A percentile compares a stretch with the other conserved stretches of the same genome.
Evolutionary conservation across 768 basidiomycete species (phyloP).

Genomic region (Mrakia blollopis): DNA sequence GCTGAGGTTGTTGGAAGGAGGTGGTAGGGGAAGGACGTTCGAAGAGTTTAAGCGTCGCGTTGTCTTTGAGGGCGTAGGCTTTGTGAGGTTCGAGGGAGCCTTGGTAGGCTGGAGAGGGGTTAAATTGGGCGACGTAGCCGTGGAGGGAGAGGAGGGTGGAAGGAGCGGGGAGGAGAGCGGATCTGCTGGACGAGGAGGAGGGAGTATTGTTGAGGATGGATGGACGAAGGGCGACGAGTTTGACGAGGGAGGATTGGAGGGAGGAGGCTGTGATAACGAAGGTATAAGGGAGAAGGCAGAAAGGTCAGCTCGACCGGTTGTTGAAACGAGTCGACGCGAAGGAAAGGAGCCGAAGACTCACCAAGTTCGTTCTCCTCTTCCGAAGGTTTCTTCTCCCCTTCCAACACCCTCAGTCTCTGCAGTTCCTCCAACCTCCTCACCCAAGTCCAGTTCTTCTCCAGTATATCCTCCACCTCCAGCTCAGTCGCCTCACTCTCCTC

Average conservation of each 20-base stretch:
- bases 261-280: neutral
- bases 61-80: conserved; percentile 9
- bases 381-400: neutral
- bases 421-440: neutral
- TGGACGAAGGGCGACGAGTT: neutral
- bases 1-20: neutral
- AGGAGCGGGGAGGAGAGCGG: neutral
- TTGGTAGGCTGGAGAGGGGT: neutral
- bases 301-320: neutral
- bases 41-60: neutral
- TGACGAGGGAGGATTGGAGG: neutral
- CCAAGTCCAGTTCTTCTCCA: conserved; percentile 13
- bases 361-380: neutral
- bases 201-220: neutral
- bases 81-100: neutral
- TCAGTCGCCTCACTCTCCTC: neutral
- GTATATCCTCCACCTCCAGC: neutral
- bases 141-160: neutral
- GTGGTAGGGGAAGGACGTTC: neutral
- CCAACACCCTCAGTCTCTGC: neutral
- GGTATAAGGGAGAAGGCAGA: neutral
- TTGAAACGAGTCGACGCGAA: neutral
- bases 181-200: neutral
- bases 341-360: neutral
- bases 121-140: neutral